phyloP scores from a whole-genome alignment of 768 basidiomycete species.

The Austroboletus eburneus region DNA sequence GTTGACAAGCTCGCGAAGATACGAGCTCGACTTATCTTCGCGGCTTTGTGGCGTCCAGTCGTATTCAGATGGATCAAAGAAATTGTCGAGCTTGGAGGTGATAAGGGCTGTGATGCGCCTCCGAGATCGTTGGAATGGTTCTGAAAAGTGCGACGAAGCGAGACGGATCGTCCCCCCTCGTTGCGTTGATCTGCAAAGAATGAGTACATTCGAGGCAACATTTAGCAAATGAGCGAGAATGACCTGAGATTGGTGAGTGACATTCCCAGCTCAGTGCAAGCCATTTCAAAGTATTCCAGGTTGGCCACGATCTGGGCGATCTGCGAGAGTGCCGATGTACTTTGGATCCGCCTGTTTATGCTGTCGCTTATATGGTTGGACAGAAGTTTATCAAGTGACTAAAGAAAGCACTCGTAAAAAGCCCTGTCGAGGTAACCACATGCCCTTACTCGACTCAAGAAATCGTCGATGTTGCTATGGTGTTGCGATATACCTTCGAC shows the following conservation, averaged over 20 bases:
- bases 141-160: conserved; percentile 60
- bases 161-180: conserved; percentile 79
- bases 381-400: conserved; percentile 87
- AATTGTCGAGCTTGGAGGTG: conserved; percentile 88
- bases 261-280: conserved; percentile 79
- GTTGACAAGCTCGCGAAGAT: conserved; percentile 91
- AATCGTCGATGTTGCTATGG: conserved; percentile 86
- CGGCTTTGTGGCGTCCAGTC: conserved; percentile 79
- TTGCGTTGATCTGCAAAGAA: conserved; percentile 64
- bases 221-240: conserved; percentile 8
- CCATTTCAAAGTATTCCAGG: conserved; percentile 84
- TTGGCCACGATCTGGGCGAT: conserved; percentile 92
- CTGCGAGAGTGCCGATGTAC: conserved; percentile 79
- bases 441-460: conserved; percentile 71
- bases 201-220: conserved; percentile 3
- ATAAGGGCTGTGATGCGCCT: conserved; percentile 79
- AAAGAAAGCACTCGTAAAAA: conserved; percentile 3
- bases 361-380: conserved; percentile 71
- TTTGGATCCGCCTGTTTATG: conserved; percentile 68
- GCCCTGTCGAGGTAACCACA: neutral
- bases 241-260: conserved; percentile 81
- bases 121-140: conserved; percentile 64
- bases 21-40: conserved; percentile 83
- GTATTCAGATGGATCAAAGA: conserved; percentile 94
- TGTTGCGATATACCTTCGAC: conserved; percentile 93